These are phyloP conservation scores for Lactarius sp. DNA, from an alignment of 768 basidiomycete genomes.

Conservation along the genomic window DNA sequence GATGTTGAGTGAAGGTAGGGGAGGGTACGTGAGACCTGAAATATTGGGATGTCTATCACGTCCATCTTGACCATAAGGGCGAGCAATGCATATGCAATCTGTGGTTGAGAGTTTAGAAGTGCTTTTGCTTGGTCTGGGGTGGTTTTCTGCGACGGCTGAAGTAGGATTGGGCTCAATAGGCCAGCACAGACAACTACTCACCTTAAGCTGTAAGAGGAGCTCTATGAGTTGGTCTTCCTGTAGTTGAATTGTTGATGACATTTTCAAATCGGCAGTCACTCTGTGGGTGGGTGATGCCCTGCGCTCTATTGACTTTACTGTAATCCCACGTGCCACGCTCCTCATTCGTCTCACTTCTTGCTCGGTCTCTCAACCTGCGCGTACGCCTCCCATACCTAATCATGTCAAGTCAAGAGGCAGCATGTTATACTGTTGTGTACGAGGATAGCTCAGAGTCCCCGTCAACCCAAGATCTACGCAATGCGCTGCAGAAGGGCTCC, in stretches of 20 bases:
- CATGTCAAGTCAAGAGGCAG: constrained; percentile 46
- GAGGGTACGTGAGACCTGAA: constrained; percentile 47
- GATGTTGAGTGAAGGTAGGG: not conserved
- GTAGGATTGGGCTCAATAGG: not conserved
- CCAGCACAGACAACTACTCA: constrained; percentile 15
- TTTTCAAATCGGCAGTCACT: constrained; percentile 25
- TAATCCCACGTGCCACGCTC: constrained; percentile 10
- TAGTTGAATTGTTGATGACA: constrained; percentile 47
- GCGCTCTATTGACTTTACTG: not conserved
- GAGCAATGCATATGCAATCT: constrained; percentile 73
- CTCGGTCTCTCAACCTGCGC: not conserved
- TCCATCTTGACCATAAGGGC: constrained; percentile 74
- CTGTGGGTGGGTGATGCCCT: not conserved
- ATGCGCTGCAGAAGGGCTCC: constrained; percentile 86
- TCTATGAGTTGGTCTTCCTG: constrained; percentile 67
- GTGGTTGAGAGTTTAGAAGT: constrained; percentile 68
- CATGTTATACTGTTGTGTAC: constrained; percentile 75
- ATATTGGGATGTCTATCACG: constrained; percentile 67
- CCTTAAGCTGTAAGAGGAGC: constrained; percentile 72
- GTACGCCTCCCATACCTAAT: constrained; percentile 9
- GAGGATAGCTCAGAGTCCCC: constrained; percentile 72
- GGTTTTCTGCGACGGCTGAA: constrained; percentile 50
- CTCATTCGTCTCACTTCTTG: not conserved
- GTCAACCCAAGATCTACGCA: constrained; percentile 75
- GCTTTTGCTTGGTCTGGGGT: constrained; percentile 62